A percentile compares a stretch with the other conserved stretches of the same genome.
phyloP scores from a whole-genome alignment of 805 yeast species.

The Geotrichum ghanense region DNA sequence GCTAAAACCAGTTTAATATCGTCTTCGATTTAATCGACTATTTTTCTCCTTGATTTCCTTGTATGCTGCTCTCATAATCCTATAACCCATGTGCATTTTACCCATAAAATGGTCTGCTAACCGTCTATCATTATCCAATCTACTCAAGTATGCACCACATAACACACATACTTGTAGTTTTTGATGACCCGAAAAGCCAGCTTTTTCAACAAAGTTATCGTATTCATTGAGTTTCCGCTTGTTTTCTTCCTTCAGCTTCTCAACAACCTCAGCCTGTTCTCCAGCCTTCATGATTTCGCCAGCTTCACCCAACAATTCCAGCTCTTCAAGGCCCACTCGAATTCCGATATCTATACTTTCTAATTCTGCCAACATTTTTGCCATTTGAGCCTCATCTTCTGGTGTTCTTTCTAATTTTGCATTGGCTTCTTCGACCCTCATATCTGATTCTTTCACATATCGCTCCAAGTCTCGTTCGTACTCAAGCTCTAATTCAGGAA shows the following conservation, averaged over 20 bases:
- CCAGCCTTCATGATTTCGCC: constrained; percentile 42
- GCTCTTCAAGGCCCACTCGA: constrained; percentile 57
- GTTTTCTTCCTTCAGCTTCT: constrained; percentile 35
- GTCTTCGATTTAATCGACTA: constrained; percentile 1
- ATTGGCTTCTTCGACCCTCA: constrained; percentile 50
- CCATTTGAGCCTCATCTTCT: constrained; percentile 49
- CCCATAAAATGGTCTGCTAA: constrained; percentile 86
- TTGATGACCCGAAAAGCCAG: constrained; percentile 81
- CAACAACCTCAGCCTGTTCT: constrained; percentile 30
- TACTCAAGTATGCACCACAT: constrained; percentile 81
- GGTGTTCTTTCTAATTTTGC: constrained; percentile 59
- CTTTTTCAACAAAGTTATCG: constrained; percentile 47
- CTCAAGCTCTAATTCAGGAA: constrained; percentile 37
- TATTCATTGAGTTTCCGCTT: constrained; percentile 44
- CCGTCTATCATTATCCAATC: constrained; percentile 78
- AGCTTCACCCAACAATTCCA: constrained; percentile 38
- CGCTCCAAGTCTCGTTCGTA: constrained; percentile 36
- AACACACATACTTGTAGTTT: constrained; percentile 81
- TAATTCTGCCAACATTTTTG: constrained; percentile 15
- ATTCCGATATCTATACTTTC: constrained; percentile 45
- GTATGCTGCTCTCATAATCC: constrained; percentile 43
- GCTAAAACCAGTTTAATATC: neutral
- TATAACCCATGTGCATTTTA: constrained; percentile 75
- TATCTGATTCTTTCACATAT: constrained; percentile 56
- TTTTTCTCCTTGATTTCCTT: constrained; percentile 13